A percentile compares a stretch with the other conserved stretches of the same genome.
Evolutionary conservation across 75 land plant genomes (phyloP).

Genomic region (Isoetes taiwanensis): DNA sequence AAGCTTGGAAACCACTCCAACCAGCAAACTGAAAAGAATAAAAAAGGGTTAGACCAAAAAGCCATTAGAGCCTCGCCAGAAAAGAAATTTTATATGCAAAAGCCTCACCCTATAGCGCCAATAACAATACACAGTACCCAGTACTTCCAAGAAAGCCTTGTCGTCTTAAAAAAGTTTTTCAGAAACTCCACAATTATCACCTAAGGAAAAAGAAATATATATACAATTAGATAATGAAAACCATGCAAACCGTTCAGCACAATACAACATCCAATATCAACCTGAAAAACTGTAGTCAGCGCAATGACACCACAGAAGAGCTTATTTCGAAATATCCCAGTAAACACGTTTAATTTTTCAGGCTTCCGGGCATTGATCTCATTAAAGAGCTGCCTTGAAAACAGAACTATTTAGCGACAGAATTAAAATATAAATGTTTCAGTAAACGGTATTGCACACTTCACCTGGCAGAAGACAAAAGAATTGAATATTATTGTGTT

Average conservation of each 20-base stretch:
- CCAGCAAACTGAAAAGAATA: too few relatives aligned
- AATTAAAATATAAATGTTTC: too few relatives aligned
- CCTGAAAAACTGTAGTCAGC: conserved; percentile 57
- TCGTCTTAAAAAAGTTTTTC: conserved; percentile 61
- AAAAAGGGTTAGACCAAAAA: too few relatives aligned
- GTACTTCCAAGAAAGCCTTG: conserved; percentile 32
- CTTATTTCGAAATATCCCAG: conserved; percentile 43
- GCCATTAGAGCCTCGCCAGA: too few relatives aligned
- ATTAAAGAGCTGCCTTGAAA: conserved; percentile 74
- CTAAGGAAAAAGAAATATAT: conserved; percentile 22
- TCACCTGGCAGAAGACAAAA: conserved; percentile 94
- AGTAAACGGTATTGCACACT: too few relatives aligned
- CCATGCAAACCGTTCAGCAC: too few relatives aligned
- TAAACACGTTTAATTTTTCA: conserved; percentile 62
- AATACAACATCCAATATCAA: too few relatives aligned
- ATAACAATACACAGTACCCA: conserved; percentile 58
- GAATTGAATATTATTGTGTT: conserved; percentile 74
- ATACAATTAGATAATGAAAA: background rate
- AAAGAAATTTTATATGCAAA: background rate
- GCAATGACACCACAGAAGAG: conserved; percentile 59
- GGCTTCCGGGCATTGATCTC: conserved; percentile 91
- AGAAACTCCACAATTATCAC: conserved; percentile 72
- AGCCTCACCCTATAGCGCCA: conserved; percentile 55
- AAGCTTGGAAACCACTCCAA: conserved; percentile 54
- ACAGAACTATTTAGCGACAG: too few relatives aligned